These are phyloP conservation scores for Trichophyton benhamiae DNA, from an alignment of 2,329 filamentous ascomycete genomes.

Conservation along the genomic window DNA sequence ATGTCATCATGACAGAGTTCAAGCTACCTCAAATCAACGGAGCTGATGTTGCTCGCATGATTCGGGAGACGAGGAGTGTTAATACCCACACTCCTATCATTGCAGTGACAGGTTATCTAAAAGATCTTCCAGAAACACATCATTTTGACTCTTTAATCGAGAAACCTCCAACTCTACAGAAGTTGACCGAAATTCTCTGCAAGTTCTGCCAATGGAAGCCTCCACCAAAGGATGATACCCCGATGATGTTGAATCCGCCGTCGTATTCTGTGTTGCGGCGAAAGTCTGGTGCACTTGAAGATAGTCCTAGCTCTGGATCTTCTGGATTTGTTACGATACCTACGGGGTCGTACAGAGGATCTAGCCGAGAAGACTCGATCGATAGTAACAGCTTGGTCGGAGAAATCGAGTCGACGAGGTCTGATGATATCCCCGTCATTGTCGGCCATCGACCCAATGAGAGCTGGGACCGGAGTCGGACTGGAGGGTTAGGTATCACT, in stretches of 20 bases:
- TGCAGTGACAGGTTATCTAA: constrained; percentile 93
- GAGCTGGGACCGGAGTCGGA: constrained; percentile 47
- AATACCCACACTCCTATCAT: constrained; percentile 93
- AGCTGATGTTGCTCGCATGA: constrained; percentile 92
- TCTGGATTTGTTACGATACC: constrained; percentile 56
- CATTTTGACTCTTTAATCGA: constrained; percentile 93
- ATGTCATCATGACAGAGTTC: constrained; percentile 97
- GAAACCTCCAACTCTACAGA: constrained; percentile 87
- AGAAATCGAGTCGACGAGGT: constrained; percentile 65
- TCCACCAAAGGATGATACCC: constrained; percentile 48
- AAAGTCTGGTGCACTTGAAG: constrained; percentile 52
- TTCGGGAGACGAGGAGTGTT: constrained; percentile 87
- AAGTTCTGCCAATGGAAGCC: constrained; percentile 90
- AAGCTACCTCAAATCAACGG: constrained; percentile 91
- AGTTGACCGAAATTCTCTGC: constrained; percentile 76
- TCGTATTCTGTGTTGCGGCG: constrained; percentile 49
- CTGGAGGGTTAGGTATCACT: constrained; percentile 62
- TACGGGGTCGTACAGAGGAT: constrained; percentile 57
- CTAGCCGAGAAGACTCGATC: constrained; percentile 78
- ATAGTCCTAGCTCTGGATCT: constrained; percentile 71
- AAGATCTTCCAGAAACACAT: constrained; percentile 86
- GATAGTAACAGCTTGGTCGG: constrained; percentile 63
- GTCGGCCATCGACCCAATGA: constrained; percentile 60
- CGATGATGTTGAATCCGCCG: constrained; percentile 48
- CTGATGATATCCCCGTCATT: constrained; percentile 66